Evolutionary conservation across 345 rosid genomes (phyloP).

Genomic region (Citrus trifoliata): DNA sequence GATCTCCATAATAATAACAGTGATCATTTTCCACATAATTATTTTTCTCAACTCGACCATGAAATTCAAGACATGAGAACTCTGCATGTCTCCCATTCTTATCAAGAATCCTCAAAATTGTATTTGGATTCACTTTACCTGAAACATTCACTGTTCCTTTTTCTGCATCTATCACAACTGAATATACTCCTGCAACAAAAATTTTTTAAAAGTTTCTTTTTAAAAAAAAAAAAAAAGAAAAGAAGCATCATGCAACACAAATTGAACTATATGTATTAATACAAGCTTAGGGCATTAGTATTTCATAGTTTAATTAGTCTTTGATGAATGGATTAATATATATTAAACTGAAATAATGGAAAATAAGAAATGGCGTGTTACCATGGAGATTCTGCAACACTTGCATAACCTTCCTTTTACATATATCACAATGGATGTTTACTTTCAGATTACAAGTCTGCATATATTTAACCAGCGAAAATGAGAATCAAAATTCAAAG

Average conservation of each 20-base stretch:
- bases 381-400: conserved; percentile 27
- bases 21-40: not conserved
- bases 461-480: not conserved
- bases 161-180: conserved; percentile 19
- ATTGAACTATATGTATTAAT: no score
- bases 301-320: not conserved
- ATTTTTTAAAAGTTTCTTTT: not conserved
- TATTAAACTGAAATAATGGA: not conserved
- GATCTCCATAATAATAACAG: not conserved
- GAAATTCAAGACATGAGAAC: conserved; percentile 8
- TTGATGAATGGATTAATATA: not conserved
- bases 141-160: conserved; percentile 15
- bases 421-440: conserved; percentile 15
- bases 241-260: no score
- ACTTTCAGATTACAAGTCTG: conserved; percentile 17
- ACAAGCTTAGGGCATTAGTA: not conserved
- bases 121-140: conserved; percentile 16
- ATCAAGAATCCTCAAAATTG: conserved; percentile 13
- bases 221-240: no score
- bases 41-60: conserved; percentile 5
- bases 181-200: conserved; percentile 11
- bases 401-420: conserved; percentile 23
- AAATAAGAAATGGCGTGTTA: not conserved
- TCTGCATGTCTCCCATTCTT: conserved; percentile 23
- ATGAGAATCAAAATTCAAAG: not conserved